Evolutionary conservation across 208 protist species (phyloP).

Genomic region (Novymonas esmeraldas): DNA sequence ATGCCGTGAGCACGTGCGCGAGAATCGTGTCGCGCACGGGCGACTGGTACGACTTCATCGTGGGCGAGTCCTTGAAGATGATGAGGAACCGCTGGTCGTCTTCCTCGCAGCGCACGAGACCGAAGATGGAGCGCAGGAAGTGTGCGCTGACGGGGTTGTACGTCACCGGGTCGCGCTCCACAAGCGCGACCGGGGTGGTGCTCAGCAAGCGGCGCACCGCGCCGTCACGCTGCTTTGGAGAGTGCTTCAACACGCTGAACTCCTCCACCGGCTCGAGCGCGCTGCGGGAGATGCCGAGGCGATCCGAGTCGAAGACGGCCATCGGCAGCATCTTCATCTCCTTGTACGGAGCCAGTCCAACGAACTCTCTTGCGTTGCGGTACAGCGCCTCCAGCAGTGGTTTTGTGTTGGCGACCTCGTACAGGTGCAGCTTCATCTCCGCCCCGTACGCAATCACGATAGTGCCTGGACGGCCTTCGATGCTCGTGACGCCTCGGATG

Average conservation of each 20-base stretch:
- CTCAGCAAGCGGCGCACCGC: conserved; percentile 73
- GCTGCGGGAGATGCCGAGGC: conserved; percentile 67
- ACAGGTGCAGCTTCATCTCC: conserved; percentile 77
- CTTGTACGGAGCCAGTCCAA: conserved; percentile 60
- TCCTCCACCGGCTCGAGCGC: conserved; percentile 71
- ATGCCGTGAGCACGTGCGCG: conserved; percentile 83
- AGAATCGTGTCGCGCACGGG: conserved; percentile 86
- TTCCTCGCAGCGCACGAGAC: conserved; percentile 77
- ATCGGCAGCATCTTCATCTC: conserved; percentile 50
- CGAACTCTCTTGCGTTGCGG: conserved; percentile 43
- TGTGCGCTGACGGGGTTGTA: conserved; percentile 82
- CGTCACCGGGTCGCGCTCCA: conserved; percentile 86
- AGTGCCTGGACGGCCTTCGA: conserved; percentile 51
- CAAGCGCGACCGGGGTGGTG: conserved; percentile 69
- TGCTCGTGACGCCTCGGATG: conserved; percentile 65
- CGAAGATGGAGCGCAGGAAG: conserved; percentile 69
- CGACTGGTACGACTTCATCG: conserved; percentile 81
- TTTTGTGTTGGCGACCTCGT: conserved; percentile 36
- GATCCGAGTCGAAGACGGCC: conserved; percentile 67
- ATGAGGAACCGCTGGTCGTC: conserved; percentile 88
- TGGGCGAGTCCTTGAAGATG: conserved; percentile 69
- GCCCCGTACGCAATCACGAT: conserved; percentile 79
- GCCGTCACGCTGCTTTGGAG: conserved; percentile 42
- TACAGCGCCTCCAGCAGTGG: conserved; percentile 46
- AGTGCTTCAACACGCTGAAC: conserved; percentile 77